Percentiles rank a stretch among this genome's conserved stretches.
phyloP scores from a whole-genome alignment of 2,329 filamentous ascomycete genomes.

The Lachnellula willkommii region DNA sequence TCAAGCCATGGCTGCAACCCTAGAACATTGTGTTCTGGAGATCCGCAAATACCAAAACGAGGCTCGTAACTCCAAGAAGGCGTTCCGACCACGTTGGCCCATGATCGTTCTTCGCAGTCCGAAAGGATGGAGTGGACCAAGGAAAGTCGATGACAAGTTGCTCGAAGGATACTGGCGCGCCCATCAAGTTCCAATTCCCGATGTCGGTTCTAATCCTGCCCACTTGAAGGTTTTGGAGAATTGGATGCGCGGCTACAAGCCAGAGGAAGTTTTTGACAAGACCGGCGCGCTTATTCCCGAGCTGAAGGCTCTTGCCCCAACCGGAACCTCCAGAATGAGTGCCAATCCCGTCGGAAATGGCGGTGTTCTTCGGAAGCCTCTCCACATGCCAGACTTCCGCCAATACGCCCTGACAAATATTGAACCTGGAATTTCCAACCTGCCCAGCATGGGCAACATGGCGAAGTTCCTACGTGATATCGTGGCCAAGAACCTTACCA shows the following conservation, averaged over 20 bases:
- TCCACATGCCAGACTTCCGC: constrained; percentile 65
- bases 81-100: constrained; percentile 68
- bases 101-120: constrained; percentile 74
- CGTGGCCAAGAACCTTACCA: constrained; percentile 56
- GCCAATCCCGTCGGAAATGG: constrained; percentile 73
- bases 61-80: constrained; percentile 63
- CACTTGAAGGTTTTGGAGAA: constrained; percentile 65
- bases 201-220: constrained; percentile 58
- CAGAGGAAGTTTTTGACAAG: constrained; percentile 63
- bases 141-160: constrained; percentile 64
- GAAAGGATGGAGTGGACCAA: constrained; percentile 75
- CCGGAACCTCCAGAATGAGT: constrained; percentile 65
- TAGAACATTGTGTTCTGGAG: constrained; percentile 66
- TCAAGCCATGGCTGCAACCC: constrained; percentile 72
- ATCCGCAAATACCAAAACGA: constrained; percentile 66
- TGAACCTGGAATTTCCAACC: constrained; percentile 50
- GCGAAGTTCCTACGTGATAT: constrained; percentile 63
- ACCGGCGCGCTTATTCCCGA: constrained; percentile 58
- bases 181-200: constrained; percentile 72
- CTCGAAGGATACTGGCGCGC: constrained; percentile 74
- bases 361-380: constrained; percentile 59
- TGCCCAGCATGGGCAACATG: constrained; percentile 66
- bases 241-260: constrained; percentile 74
- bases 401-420: constrained; percentile 60
- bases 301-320: constrained; percentile 59